Conservation (phyloP, 331 rosid genomes). For the Pyracantha coccinea region DNA sequence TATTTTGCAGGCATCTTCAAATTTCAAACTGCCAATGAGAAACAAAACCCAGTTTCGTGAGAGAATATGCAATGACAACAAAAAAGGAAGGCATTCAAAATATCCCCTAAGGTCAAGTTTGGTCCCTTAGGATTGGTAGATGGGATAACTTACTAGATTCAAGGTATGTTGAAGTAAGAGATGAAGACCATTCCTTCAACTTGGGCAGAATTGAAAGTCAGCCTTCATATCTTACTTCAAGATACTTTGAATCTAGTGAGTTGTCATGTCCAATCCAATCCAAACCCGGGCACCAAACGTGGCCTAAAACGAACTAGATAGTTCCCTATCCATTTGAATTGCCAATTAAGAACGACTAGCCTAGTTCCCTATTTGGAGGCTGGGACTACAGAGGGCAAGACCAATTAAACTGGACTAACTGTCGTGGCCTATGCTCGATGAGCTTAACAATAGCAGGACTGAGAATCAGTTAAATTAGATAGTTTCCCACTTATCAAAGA, state of each 20-base stretch:
- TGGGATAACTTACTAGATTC: no score
- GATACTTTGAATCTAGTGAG: no score
- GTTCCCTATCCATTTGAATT: neutral
- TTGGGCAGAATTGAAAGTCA: no score
- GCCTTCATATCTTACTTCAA: no score
- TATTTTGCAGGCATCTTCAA: constrained; percentile 26
- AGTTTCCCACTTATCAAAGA: neutral
- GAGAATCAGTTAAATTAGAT: neutral
- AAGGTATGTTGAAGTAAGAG: no score
- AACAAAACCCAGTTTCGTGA: neutral
- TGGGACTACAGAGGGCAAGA: neutral
- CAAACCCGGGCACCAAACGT: no score
- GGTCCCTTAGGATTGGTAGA: no score
- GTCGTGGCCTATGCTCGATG: neutral
- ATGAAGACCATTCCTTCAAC: no score
- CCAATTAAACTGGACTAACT: neutral
- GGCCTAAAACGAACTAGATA: neutral
- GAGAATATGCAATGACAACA: neutral
- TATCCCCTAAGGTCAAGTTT: no score
- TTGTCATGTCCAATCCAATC: no score
- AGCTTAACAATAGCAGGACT: neutral
- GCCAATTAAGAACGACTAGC: neutral
- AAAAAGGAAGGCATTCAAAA: neutral
- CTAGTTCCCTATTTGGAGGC: neutral
- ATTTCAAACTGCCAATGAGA: constrained; percentile 11